Base-by-base conservation (phyloP, 371 early-diverging fungal species). In the Chytridiales sp. region DNA sequence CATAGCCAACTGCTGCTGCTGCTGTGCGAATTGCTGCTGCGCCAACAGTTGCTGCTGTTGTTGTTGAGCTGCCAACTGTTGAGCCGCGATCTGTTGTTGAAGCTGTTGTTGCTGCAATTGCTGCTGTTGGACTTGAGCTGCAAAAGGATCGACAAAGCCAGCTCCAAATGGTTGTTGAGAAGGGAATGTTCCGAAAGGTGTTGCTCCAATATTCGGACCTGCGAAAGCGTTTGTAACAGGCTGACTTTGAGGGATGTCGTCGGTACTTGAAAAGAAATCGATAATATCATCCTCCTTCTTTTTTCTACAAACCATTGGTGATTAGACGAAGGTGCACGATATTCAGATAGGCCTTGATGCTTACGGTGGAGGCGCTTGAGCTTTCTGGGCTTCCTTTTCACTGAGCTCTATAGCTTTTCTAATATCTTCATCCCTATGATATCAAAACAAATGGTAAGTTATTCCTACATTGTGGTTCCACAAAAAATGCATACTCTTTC, bases 341-440 rank as follows among this genome's bases (percentile, higher is more conserved):
- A n/a, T n/a, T n/a, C n/a, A n/a, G n/a, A n/a, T n/a, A n/a, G n/a
- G n/a, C n/a, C n/a, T n/a, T n/a, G n/a, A n/a, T n/a, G n/a, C n/a
- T n/a, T n/a, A n/a, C n/a, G n/a, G n/a, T n/a, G n/a, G n/a, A 36
- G 54, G 21, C 59, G 52, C 31, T 32, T 39, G 48, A 32, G 42
- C 50, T 21, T 55, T 15, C 49, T 58, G 17, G 50, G 79, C 82
- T 44, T 84, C 85, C 56, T 71, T 74, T 60, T 78, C 79, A 64
- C 82, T 80, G 48, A 86, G 62, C 59, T 84, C 84, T 36, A 87
- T 60, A 2, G 86, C 85, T 31, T 78, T 78, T 35, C 82, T 80
- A 31, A 80, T 56, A 24, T 80, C 81, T 1, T 30, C 57, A 17
- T 80, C 76, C 11, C 79, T 78, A 32, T 11, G 32, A 29, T 35